These are phyloP conservation scores for Populus alba DNA, from an alignment of 345 rosid genomes.

Conservation along the genomic window DNA sequence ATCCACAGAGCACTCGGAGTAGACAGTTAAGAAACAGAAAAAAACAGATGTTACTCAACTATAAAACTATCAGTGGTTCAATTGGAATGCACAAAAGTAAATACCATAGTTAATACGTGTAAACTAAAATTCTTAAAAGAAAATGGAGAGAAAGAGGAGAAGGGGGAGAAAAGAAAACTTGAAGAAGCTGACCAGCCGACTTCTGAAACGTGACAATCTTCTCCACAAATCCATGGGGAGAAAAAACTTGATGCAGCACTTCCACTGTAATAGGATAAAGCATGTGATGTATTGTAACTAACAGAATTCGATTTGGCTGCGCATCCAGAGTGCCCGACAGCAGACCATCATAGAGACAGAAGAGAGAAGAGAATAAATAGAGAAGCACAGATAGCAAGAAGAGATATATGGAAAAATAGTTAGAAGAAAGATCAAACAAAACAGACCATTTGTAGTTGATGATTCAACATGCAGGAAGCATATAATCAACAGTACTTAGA, in stretches of 20 bases:
- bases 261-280: slow-evolving; percentile 95
- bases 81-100: slow-evolving; percentile 9
- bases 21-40: neutral
- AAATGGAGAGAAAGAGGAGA: neutral
- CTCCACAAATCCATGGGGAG: slow-evolving; percentile 91
- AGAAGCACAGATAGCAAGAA: slow-evolving; percentile 39
- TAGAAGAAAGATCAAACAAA: slow-evolving; percentile 25
- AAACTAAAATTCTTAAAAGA: neutral
- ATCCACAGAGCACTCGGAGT: slow-evolving; percentile 2
- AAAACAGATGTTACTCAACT: slow-evolving; percentile 9
- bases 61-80: neutral
- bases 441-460: slow-evolving; percentile 6
- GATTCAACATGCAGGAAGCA: neutral
- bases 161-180: slow-evolving; percentile 12
- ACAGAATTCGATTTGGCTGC: slow-evolving; percentile 91
- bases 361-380: slow-evolving; percentile 60
- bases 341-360: slow-evolving; percentile 55
- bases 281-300: slow-evolving; percentile 93
- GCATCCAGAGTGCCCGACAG: slow-evolving; percentile 60
- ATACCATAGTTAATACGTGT: slow-evolving; percentile 5
- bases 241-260: slow-evolving; percentile 92
- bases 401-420: slow-evolving; percentile 1
- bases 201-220: slow-evolving; percentile 97
- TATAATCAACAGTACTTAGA: neutral
- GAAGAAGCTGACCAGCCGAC: slow-evolving; percentile 85